Percentiles rank a stretch among this genome's conserved stretches.
These are phyloP conservation scores for Lepidium africanum DNA, from an alignment of 345 rosid species.

Conservation along the genomic window DNA sequence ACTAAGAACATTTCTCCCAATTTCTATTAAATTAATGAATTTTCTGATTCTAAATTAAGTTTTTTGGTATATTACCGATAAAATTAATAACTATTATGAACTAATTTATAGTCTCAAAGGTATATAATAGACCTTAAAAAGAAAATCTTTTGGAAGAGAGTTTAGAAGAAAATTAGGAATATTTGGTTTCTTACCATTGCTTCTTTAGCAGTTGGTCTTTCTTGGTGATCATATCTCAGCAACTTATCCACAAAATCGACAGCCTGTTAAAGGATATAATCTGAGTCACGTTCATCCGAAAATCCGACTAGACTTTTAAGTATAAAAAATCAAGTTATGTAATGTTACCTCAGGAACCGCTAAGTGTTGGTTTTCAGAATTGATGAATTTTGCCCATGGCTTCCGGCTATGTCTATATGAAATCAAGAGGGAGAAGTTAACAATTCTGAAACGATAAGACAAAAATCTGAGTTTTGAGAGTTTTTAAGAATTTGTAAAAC, in stretches of 20 bases:
- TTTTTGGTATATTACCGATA: no score
- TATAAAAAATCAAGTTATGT: slow-evolving; percentile 2
- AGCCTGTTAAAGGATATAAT: slow-evolving; percentile 41
- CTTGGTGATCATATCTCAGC: slow-evolving; percentile 92
- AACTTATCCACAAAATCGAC: slow-evolving; percentile 92
- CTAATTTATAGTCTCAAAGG: no score
- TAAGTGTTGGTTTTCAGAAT: slow-evolving; percentile 82
- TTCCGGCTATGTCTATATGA: slow-evolving; percentile 69
- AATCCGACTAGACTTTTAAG: neutral
- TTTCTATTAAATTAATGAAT: no score
- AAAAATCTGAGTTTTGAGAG: neutral
- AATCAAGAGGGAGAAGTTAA: neutral
- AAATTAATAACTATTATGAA: no score
- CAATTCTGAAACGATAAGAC: neutral
- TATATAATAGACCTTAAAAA: no score
- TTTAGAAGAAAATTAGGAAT: neutral
- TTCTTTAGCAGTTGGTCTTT: slow-evolving; percentile 97
- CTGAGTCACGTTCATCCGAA: neutral
- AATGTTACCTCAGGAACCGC: slow-evolving; percentile 74
- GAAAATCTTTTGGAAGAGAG: neutral
- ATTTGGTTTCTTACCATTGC: slow-evolving; percentile 58
- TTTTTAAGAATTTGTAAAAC: neutral
- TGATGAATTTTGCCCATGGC: slow-evolving; percentile 88
- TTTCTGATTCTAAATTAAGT: no score
- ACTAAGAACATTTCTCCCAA: no score